phyloP scores from a whole-genome alignment of 2,329 filamentous ascomycete genomes.

The Camillea tinctor region DNA sequence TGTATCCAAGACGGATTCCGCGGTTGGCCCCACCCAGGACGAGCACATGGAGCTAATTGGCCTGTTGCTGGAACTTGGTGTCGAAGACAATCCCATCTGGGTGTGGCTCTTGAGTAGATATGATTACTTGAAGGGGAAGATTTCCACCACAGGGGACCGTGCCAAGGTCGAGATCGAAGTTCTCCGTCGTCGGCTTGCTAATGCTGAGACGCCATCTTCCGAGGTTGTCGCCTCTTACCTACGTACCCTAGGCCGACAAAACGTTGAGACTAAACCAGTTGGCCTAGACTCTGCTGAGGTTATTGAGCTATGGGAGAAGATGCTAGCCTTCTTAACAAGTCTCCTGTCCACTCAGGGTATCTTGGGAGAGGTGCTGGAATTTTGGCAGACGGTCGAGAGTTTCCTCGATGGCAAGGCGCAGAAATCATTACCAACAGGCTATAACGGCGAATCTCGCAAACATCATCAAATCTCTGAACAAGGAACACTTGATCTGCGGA shows the following conservation, averaged over 20 bases:
- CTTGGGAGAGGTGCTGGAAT: constrained; percentile 85
- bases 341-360: constrained; percentile 79
- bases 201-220: constrained; percentile 67
- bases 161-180: constrained; percentile 91
- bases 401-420: constrained; percentile 89
- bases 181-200: constrained; percentile 75
- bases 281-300: constrained; percentile 78
- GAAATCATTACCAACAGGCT: constrained; percentile 72
- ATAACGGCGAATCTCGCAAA: constrained; percentile 74
- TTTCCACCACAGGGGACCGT: constrained; percentile 77
- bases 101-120: constrained; percentile 90
- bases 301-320: constrained; percentile 90
- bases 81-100: constrained; percentile 95
- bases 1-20: constrained; percentile 48
- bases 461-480: constrained; percentile 78
- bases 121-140: constrained; percentile 84
- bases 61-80: constrained; percentile 86
- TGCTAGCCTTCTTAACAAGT: constrained; percentile 69
- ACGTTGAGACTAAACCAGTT: constrained; percentile 57
- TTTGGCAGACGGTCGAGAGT: constrained; percentile 87
- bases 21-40: constrained; percentile 63
- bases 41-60: constrained; percentile 88
- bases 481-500: constrained; percentile 69
- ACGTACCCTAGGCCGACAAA: constrained; percentile 67
- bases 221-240: constrained; percentile 73